Conservation (phyloP, 352 stramenopile species). For the Thalassiosira exigua region DNA sequence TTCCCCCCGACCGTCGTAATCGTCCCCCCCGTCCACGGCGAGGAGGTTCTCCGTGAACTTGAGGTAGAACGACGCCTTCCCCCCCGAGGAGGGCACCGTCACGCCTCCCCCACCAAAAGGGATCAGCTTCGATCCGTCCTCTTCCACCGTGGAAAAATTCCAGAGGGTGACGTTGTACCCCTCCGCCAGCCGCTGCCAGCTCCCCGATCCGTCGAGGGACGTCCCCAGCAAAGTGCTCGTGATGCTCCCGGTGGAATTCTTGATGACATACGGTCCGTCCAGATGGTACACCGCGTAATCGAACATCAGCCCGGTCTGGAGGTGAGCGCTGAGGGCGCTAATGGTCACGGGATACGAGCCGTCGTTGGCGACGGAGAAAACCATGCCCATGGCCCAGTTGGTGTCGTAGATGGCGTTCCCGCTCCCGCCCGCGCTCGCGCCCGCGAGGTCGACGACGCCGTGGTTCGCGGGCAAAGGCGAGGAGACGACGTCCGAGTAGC, state of each 20-base stretch:
- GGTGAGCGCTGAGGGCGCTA: neutral
- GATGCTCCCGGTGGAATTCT: no score
- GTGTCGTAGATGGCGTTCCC: no score
- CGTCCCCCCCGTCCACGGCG: neutral
- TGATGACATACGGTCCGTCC: conserved; percentile 1
- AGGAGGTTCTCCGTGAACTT: neutral
- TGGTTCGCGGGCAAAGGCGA: neutral
- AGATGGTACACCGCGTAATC: conserved; percentile 1
- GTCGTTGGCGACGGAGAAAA: conserved; percentile 3
- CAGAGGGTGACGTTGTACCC: neutral
- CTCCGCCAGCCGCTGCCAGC: neutral
- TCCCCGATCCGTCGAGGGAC: neutral
- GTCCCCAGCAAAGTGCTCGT: conserved; percentile 4
- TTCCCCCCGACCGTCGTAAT: no score
- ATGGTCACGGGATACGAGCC: neutral
- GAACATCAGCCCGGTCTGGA: neutral
- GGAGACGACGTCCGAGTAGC: neutral
- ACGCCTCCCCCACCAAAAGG: neutral
- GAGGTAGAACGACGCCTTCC: conserved; percentile 3
- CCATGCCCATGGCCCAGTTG: neutral
- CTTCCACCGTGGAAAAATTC: conserved; percentile 4
- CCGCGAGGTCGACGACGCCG: no score
- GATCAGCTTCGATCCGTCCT: neutral
- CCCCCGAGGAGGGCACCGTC: neutral
- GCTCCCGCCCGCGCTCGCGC: no score